Conservation (phyloP, 2,329 filamentous ascomycete species). For the Ophidiomyces ophidiicola region DNA sequence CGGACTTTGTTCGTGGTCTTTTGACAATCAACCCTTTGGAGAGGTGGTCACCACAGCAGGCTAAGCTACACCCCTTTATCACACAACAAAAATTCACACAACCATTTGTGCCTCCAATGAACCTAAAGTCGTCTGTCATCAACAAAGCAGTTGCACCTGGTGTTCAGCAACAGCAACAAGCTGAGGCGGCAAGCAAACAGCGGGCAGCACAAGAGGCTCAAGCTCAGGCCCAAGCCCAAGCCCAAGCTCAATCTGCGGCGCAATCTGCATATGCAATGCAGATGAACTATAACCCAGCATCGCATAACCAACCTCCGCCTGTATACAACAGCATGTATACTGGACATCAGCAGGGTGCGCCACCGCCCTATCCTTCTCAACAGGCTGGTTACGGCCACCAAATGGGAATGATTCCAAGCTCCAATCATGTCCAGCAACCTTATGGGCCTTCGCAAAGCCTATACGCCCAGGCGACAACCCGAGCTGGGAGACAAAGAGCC, state of each 20-base stretch:
- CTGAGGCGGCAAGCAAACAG: constrained; percentile 87
- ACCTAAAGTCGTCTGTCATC: constrained; percentile 72
- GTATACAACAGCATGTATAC: constrained; percentile 62
- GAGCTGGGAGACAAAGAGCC: constrained; percentile 72
- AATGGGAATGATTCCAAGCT: constrained; percentile 56
- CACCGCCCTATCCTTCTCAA: constrained; percentile 68
- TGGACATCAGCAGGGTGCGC: constrained; percentile 54
- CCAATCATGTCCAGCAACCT: constrained; percentile 55
- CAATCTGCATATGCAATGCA: constrained; percentile 57
- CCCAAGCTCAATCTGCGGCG: constrained; percentile 50
- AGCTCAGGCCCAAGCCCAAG: constrained; percentile 46
- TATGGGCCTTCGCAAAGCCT: constrained; percentile 61
- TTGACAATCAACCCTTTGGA: constrained; percentile 92
- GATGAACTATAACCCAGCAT: constrained; percentile 42
- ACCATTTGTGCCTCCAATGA: constrained; percentile 94
- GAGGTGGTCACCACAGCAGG: constrained; percentile 94
- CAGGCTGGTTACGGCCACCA: constrained; percentile 56
- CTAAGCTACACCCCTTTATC: constrained; percentile 94
- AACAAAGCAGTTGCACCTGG: constrained; percentile 83
- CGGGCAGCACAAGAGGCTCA: constrained; percentile 48
- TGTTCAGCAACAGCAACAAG: constrained; percentile 90
- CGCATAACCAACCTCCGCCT: constrained; percentile 43
- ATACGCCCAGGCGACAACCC: constrained; percentile 61
- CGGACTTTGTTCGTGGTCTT: constrained; percentile 90
- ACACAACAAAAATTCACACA: constrained; percentile 96